Evolutionary conservation across 176 grass and related monocot species (phyloP), one percentile per base, ranked within the genome.

Genomic region (Eragrostis nindensis): DNA sequence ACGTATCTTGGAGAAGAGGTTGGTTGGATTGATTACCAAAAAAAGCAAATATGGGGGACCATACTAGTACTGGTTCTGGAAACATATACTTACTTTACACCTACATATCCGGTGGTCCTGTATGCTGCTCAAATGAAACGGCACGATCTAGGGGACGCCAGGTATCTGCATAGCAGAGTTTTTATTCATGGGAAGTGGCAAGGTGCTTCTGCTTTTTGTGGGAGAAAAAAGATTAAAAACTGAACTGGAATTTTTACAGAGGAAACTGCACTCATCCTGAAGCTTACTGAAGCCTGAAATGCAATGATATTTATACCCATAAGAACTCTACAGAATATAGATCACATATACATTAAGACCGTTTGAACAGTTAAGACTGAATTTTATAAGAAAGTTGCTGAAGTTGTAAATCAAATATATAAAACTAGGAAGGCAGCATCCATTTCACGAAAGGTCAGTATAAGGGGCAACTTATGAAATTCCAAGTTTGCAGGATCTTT

Each of bases 31-130:
- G 36, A 64, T 80, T 62, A 79, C 72, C n/a, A 11, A 74, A 46
- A 15, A 22, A 84, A 55, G 69, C 53, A 75, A 53, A 53, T 12
- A 40, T 15, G 32, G 76, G 86, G 81, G 81, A 63, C 87, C 81
- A 75, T 69, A 25, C 55, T 59, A 50, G 62, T 65, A 88, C n/a
- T 68, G 43, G 73, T 83, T 83, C 81, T 80, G 47, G 87, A 80
- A 32, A n/a, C 38, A 62, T 62, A 59, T 21, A 6, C 45, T 8
- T 69, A 76, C 62, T 80, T 54, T 68, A 53, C 25, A 42, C 38
- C 18, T 16, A 13, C 47, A 73, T 19, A 41, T 13, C 32, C 43
- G n/a, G 75, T 79, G 67, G 57, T 79, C 74, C 55, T 40, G 21
- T 18, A 39, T 57, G 55, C 26, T 19, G 8, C 7, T 6, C 64